These are phyloP conservation scores for Arabidopsis suecica DNA, from an alignment of 345 rosid genomes.

Conservation along the genomic window DNA sequence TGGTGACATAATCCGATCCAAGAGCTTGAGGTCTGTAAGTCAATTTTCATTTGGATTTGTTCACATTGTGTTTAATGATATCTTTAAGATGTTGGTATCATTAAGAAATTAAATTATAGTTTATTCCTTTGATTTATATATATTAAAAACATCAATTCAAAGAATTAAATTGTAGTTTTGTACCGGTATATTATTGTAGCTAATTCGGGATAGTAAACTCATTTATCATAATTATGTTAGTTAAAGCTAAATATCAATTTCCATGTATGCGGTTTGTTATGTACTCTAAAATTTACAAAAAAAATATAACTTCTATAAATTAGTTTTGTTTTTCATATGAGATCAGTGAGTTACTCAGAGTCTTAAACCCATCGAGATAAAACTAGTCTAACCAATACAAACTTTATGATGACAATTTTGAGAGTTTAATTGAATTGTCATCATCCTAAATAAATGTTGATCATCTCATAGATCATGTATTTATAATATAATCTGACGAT, in stretches of 20 bases:
- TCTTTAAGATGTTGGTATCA: neutral
- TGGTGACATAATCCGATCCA: slow-evolving; percentile 7
- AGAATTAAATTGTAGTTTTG: neutral
- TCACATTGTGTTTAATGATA: slow-evolving; percentile 12
- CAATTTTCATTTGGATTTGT: slow-evolving; percentile 26
- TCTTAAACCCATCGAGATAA: neutral
- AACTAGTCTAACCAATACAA: neutral
- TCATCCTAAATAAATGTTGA: neutral
- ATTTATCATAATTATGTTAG: neutral
- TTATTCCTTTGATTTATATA: neutral
- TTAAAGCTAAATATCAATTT: neutral
- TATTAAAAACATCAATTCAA: neutral
- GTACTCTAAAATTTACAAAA: neutral
- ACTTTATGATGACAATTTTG: neutral
- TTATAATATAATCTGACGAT: neutral
- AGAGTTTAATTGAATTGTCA: neutral
- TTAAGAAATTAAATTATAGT: no score
- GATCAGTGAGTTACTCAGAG: neutral
- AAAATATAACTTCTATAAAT: neutral
- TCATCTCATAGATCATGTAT: neutral
- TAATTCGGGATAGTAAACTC: neutral
- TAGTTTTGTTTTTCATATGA: neutral
- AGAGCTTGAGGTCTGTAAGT: slow-evolving; percentile 9
- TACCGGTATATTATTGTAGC: neutral
- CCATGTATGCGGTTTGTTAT: no score